Conservation (phyloP, 768 basidiomycete species). For the Goffeauzyma gilvescens region DNA sequence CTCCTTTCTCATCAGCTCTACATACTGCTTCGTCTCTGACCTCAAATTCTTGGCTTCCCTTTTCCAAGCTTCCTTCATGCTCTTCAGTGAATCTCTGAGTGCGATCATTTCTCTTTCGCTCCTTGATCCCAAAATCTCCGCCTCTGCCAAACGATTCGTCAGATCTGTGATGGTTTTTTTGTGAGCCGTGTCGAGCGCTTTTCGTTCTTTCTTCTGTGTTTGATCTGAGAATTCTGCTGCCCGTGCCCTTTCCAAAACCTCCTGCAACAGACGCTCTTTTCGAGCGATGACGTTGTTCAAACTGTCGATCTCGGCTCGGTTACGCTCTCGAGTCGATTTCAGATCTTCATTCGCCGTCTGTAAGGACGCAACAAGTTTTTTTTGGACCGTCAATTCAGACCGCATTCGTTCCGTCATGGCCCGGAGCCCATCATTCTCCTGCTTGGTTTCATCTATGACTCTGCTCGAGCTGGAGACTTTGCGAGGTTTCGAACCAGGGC, state of each 20-base stretch:
- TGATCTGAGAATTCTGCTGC: conserved; percentile 22
- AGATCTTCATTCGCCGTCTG: conserved; percentile 29
- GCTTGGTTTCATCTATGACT: no score
- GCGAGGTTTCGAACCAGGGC: neutral
- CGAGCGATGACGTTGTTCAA: conserved; percentile 26
- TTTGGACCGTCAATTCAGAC: neutral
- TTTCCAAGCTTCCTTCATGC: conserved; percentile 23
- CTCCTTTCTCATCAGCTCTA: conserved; percentile 18
- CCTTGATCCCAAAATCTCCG: conserved; percentile 20
- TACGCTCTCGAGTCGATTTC: conserved; percentile 26
- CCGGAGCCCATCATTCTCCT: no score
- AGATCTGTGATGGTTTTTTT: conserved; percentile 18
- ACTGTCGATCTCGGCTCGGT: conserved; percentile 23
- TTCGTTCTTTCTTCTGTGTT: conserved; percentile 14
- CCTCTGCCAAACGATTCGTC: conserved; percentile 21
- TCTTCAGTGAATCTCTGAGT: conserved; percentile 28
- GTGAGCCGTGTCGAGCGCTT: conserved; percentile 19
- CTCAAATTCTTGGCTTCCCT: conserved; percentile 20
- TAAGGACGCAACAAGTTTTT: neutral
- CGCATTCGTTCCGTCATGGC: no score
- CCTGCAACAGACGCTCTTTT: conserved; percentile 27
- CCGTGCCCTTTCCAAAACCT: conserved; percentile 28
- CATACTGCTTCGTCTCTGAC: conserved; percentile 15
- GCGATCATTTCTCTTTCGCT: conserved; percentile 22
- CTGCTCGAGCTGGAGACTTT: neutral